A percentile compares a stretch with the other conserved stretches of the same genome.
phyloP scores from a whole-genome alignment of 768 basidiomycete genomes.

The Lentinula detonsa region DNA sequence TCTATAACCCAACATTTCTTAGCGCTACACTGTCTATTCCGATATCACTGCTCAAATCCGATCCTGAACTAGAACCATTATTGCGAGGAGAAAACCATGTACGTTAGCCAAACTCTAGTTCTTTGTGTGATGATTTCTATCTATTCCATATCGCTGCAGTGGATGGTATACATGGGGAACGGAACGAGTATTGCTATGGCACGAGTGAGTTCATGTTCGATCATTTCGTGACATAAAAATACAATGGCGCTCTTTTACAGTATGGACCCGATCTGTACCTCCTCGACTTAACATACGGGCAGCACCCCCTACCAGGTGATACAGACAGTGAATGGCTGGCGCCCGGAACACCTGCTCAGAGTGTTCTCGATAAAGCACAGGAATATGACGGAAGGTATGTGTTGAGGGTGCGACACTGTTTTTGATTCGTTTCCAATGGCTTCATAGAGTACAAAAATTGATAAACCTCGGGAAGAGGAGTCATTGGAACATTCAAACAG shows the following conservation, averaged over 20 bases:
- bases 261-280: slow-evolving; percentile 3
- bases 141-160: not conserved
- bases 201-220: not conserved
- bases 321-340: slow-evolving; percentile 5
- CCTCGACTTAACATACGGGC: not conserved
- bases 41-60: not conserved
- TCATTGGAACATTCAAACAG: slow-evolving; percentile 4
- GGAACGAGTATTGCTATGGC: not conserved
- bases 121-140: not conserved
- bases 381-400: slow-evolving; percentile 1
- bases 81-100: not conserved
- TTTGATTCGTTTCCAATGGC: not conserved
- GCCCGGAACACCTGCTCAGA: not conserved
- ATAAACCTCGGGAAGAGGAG: not conserved
- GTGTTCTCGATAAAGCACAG: not conserved
- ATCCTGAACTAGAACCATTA: slow-evolving; percentile 5
- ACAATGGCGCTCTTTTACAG: not conserved
- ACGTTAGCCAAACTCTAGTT: not conserved
- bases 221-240: not conserved
- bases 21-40: slow-evolving; percentile 2
- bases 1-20: not conserved
- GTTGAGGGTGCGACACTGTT: not conserved
- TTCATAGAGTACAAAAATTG: not conserved
- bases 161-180: slow-evolving; percentile 3
- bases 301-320: not conserved